Evolutionary conservation across 495 filamentous ascomycete species (phyloP), one percentile per base, ranked within the genome.

Genomic region (Rhypophila decipiens): DNA sequence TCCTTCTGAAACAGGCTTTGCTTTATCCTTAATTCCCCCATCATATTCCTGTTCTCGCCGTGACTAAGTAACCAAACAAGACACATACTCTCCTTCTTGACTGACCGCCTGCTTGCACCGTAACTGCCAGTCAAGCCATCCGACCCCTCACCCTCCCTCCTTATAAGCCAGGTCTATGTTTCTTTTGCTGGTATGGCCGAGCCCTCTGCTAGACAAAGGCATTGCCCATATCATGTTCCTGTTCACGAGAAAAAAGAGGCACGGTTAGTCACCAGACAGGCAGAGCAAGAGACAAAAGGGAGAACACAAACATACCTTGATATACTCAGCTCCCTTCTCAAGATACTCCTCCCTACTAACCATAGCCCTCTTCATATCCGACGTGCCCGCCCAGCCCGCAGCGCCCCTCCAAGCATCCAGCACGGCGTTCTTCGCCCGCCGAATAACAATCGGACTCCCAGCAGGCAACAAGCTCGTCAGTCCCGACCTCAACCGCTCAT

Each of bases 351-450:
- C 80, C 43, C 79, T 79, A 27, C 82, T 83, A 22, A 95, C 68
- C 27, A 56, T 64, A 5, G 70, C 71, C 42, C 53, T 49, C 45
- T 68, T 76, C 70, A 73, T 77, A 40, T 70, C 65, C 3, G 57
- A 34, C 1, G 70, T 69, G 3, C 66, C 65, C 33, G 73, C 76
- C 90, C 91, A 97, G 49, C 80, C 76, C 23, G 91, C 91, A 0
- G 91, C 91, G 19, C 91, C 91, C 60, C 77, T 86, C 91, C 91
- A 97, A 0, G 90, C 86, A 72, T 97, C 93, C 17, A 93, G 70
- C 9, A 89, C 61, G 1, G 86, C 77, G 59, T 96, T 81, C 13
- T 66, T 62, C 0, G 93, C 93, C 23, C 75, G 75, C 21, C 90
- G 74, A 20, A 94, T 78, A 11, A 55, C 59, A 24, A 97, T 59